Base-by-base conservation (phyloP, 306 rosid genomes). In the Acacia melanoxylon region DNA sequence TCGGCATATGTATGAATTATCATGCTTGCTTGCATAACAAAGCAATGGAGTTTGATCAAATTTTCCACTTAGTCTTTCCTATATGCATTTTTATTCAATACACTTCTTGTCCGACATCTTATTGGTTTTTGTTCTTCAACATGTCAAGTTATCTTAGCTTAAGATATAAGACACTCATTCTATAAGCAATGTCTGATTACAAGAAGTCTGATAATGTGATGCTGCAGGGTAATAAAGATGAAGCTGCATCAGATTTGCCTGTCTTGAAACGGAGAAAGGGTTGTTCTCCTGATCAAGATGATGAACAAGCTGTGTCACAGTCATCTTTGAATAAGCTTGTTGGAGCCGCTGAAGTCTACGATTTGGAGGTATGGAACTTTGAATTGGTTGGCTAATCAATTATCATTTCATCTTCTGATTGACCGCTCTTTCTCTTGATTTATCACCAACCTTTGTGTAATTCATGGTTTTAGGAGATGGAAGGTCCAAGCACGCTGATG, bases 281-380 rank as follows among this genome's bases (percentile, higher is more conserved):
- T 24, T 37, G 80, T 63, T 91, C 76, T 75, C 76, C 92, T 2
- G 89, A 85, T 72, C 86, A 89, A 83, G 80, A 45, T 76, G 91
- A 91, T 80, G 96, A 92, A 78, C 94, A 86, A 78, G 90, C 91
- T 56, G 74, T 94, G 86, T 85, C 95, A 24, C 94, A 92, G 80
- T 87, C 96, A 48, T 84, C 96, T 72, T 70, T 92, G 76, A 90
- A 85, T 78, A 92, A 86, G 79, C 84, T 92, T 86, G 87, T 94
- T 85, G 97, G 97, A 70, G 94, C 94, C 2, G 87, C 82, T 9
- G 97, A 94, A 74, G 79, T 89, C 51, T 94, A 89, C 83, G 84
- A 92, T 85, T 85, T 94, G 69, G 85, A 94, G 95, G 98, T 94
- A 68, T 65, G 76, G 20, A 31, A 8, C 41, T 48, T 68, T 19